Evolutionary conservation across 805 yeast species (phyloP), one percentile per base, ranked within the genome.

Genomic region (Nakazawaea wyomingensis): DNA sequence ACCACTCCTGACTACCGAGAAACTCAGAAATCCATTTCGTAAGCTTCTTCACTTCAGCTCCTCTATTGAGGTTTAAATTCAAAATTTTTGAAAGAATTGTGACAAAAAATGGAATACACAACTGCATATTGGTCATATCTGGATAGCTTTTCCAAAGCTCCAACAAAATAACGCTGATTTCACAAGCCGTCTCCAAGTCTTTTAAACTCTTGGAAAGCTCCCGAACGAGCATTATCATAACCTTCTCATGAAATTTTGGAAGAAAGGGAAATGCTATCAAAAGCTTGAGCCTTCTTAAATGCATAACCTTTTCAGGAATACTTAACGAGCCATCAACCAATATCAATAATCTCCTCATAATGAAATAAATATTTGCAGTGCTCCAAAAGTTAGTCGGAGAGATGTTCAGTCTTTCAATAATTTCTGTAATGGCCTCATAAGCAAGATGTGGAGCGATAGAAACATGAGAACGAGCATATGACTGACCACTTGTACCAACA

Each of bases 271-370:
- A 37, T 6, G 59, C 35, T 6, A 67, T 49, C 5, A 73, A 43
- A 2, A 67, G 46, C 44, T 71, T 71, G 17, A 75, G 40, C 42
- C 56, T 62, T 43, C 76, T 57, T 5, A 74, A 30, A 21, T 48
- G 41, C 4, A 54, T 11, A 1, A 51, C 7, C 34, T 48, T 56
- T 14, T 63, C 63, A 3, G 59, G 53, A 18, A 34, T 22, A 18
- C 58, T 47, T 1, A 51, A 19, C 0, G 66, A 43, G 1, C 44
- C 18, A 0, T 54, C 50, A 2, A 71, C 33, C 3, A 52, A 33
- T 2, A 55, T 27, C 2, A 68, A 42, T 2, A 68, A 19, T 19
- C 64, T 60, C n/a, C 70, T 56, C 1, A 62, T 32, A 2, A 75
- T 38, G 51, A 74, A 73, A 47, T 65, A 66, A 5, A 65, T 52